Evolutionary conservation across 805 yeast genomes (phyloP), one percentile per base, ranked within the genome.

Genomic region (Alloascoidea hylecoeti): DNA sequence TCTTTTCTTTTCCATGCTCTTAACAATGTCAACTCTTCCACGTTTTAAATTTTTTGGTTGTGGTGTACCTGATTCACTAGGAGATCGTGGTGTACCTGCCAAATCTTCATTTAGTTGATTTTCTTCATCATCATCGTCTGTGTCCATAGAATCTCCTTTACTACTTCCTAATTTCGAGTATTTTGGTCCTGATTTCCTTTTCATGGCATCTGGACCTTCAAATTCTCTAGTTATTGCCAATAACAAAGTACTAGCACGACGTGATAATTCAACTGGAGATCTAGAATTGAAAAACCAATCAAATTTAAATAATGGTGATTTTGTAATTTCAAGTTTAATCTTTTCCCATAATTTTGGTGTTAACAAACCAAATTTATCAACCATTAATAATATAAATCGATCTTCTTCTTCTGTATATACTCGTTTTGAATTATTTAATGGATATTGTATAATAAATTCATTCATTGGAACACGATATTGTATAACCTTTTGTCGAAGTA

Each of bases 381-480:
- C 78, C 39, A 72, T 68, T 18, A 68, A 47, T 37, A 82, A 50
- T 17, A 82, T 58, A 46, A 75, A 82, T 38, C 83, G 64, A 50
- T 82, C 94, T 50, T 82, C 94, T 0, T 67, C 53, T 19, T 72
- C 70, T 5, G 82, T 73, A 48, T 78, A 82, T 5, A 79, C 66
- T 46, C 86, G 60, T 49, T 81, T 79, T 9, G 92, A 79, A 51
- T 79, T 81, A 50, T 80, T 81, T n/a, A 88, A 88, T 0, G 92
- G 89, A 42, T 79, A 82, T 39, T 72, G 79, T 16, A 82, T 75
- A 3, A 57, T 57, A 54, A 82, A 57, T 34, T 78, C 75, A 35
- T 74, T 74, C 16, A 79, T 51, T 0, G 88, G 86, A 41, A 68
- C 71, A n/a, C 62, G 60, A 33, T 66, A 61, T 39, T 64, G 68